Evolutionary conservation across 257 asterid genomes (phyloP).

Genomic region (Vinca minor): DNA sequence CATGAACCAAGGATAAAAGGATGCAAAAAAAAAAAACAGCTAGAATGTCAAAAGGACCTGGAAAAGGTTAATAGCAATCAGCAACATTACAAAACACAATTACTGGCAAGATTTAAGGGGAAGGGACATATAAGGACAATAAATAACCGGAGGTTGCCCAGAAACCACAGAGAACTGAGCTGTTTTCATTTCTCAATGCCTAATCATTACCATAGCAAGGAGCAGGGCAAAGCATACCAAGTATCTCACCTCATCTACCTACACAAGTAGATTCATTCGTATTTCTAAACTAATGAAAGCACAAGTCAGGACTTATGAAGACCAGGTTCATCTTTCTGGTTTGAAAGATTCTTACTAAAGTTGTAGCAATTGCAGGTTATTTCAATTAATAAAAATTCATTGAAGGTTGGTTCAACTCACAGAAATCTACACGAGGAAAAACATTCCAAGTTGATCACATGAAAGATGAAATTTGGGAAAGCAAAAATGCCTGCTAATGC

Average conservation of each 20-base stretch:
- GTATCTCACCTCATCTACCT: not conserved
- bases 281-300: not conserved
- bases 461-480: too few species aligned
- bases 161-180: not conserved
- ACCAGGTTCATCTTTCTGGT: not conserved
- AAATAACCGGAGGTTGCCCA: not conserved
- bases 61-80: not conserved
- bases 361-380: not conserved
- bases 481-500: too few species aligned
- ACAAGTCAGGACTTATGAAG: not conserved
- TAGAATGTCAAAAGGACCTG: not conserved
- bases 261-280: not conserved
- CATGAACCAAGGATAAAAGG: too few species aligned
- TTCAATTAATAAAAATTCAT: not conserved
- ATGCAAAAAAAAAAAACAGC: not conserved
- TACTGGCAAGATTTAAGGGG: not conserved
- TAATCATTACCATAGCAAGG: not conserved
- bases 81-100: not conserved
- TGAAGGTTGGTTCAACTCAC: not conserved
- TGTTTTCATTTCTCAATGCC: not conserved
- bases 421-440: too few species aligned
- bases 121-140: not conserved
- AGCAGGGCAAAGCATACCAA: not conserved
- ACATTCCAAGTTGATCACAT: too few species aligned
- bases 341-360: not conserved